Percentiles rank a stretch among this genome's conserved stretches.
Evolutionary conservation across 805 yeast genomes (phyloP).

Genomic region (Dipodascopsis uninucleata): DNA sequence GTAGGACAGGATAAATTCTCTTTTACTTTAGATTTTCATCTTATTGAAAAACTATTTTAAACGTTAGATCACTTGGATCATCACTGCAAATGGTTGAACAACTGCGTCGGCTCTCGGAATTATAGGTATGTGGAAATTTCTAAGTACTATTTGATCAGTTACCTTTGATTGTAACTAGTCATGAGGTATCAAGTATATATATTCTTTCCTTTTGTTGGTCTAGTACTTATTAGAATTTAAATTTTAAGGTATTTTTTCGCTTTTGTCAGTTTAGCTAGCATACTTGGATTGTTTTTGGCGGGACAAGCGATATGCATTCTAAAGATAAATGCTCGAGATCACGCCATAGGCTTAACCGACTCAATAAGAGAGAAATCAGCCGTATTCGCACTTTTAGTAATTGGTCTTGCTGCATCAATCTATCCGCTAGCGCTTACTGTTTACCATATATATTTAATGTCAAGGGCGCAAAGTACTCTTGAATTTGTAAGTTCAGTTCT

Average conservation of each 20-base stretch:
- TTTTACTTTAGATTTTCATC: neutral
- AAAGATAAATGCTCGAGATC: no score
- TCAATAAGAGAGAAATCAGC: neutral
- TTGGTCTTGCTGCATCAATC: neutral
- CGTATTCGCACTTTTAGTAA: conserved; percentile 5
- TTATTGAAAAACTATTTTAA: no score
- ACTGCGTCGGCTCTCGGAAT: conserved; percentile 12
- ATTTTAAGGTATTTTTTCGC: conserved; percentile 6
- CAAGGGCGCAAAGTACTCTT: conserved; percentile 3
- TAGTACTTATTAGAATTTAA: neutral
- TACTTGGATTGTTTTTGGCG: conserved; percentile 1
- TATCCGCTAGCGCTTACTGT: conserved; percentile 2
- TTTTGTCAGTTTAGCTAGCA: neutral
- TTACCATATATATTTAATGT: conserved; percentile 2
- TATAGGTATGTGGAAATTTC: conserved; percentile 6
- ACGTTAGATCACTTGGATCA: conserved; percentile 10
- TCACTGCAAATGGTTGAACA: conserved; percentile 14
- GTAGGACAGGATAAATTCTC: neutral
- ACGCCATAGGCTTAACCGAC: neutral
- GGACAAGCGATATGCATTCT: no score
- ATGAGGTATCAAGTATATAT: no score
- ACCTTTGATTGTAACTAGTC: no score
- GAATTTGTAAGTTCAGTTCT: conserved; percentile 2
- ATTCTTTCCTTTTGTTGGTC: neutral
- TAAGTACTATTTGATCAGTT: no score